These are phyloP conservation scores for Umbelopsis vinacea DNA, from an alignment of 192 early-diverging fungal genomes.

Conservation along the genomic window DNA sequence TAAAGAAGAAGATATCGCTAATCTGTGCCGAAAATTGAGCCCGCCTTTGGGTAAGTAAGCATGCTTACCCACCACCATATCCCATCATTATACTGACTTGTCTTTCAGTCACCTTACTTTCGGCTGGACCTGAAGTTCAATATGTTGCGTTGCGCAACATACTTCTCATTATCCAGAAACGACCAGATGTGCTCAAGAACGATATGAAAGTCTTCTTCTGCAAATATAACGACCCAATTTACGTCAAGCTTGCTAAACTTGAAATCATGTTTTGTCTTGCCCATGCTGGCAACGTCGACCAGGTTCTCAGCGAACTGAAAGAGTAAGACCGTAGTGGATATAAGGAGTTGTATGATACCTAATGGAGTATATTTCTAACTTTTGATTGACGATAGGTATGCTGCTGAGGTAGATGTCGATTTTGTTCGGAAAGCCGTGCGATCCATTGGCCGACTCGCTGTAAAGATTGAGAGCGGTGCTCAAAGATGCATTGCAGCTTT, in stretches of 20 bases:
- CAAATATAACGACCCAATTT: conserved; percentile 99
- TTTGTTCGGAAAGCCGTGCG: conserved; percentile 97
- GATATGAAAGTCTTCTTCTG: conserved; percentile 99
- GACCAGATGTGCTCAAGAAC: conserved; percentile 86
- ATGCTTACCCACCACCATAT: background rate
- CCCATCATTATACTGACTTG: background rate
- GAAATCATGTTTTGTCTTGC: conserved; percentile 93
- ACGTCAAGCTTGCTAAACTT: conserved; percentile 97
- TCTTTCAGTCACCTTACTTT: conserved; percentile 81
- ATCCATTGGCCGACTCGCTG: conserved; percentile 95
- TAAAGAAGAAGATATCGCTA: conserved; percentile 74
- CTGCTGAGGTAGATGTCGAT: conserved; percentile 96
- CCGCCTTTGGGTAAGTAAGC: conserved; percentile 80
- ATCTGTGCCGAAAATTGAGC: conserved; percentile 81
- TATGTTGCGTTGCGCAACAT: conserved; percentile 98
- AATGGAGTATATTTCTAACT: background rate
- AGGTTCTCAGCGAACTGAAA: conserved; percentile 89
- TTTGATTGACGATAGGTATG: conserved; percentile 59
- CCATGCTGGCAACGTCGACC: conserved; percentile 79
- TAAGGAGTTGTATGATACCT: background rate
- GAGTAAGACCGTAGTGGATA: conserved; percentile 56
- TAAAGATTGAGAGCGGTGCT: conserved; percentile 89
- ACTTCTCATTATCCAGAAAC: conserved; percentile 87
- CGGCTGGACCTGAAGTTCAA: conserved; percentile 91
- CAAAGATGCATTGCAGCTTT: conserved; percentile 88